Base-by-base conservation (phyloP, 129 eudicot species). In the Escallonia rubra region DNA sequence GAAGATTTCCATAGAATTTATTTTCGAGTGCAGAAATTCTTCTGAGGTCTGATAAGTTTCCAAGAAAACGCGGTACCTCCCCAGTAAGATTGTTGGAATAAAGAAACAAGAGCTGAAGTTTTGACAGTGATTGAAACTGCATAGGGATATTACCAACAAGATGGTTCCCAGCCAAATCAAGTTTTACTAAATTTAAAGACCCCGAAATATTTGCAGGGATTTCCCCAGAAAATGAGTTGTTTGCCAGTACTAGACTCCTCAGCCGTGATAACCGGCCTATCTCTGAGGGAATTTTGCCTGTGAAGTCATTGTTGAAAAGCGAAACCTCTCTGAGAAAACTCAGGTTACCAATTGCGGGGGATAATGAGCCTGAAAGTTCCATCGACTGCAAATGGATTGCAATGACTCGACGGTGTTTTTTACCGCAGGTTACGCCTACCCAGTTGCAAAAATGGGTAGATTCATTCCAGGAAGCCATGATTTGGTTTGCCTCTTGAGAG, bases 301-400 rank as follows among this genome's bases (percentile, higher is more conserved):
- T 2, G 15, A 61, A 61, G 8, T 5, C 41, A 46, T 46, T 46
- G 10, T 46, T 78, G 62, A 72, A 76, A 78, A 10, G 78, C 57
- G 11, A 78, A 10, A 50, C 72, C 78, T 44, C 62, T 66, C 51
- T 34, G 43, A 78, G 78, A 68, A 78, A 78, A 12, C 67, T 66
- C 16, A 78, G 45, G 55, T 78, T 78, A 56, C 82, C 78, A 13
- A 78, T n/a, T 60, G 61, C 65, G 34, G 82, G 82, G 9, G 82
- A 67, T 40, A 78, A n/a, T 38, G 78, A 57, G 41, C 82, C 82
- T 6, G 59, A 67, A 43, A 78, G 63, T 5, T 70, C 72, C 0
- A 43, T 49, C 3, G 54, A 68, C 5, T 4, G 7, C 14, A 72
- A 72, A 57, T 55, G 38, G 50, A 78, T 42, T 38, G 12, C 1